Base-by-base conservation (phyloP, 805 yeast genomes). In the Monosporozyma aquatica region DNA sequence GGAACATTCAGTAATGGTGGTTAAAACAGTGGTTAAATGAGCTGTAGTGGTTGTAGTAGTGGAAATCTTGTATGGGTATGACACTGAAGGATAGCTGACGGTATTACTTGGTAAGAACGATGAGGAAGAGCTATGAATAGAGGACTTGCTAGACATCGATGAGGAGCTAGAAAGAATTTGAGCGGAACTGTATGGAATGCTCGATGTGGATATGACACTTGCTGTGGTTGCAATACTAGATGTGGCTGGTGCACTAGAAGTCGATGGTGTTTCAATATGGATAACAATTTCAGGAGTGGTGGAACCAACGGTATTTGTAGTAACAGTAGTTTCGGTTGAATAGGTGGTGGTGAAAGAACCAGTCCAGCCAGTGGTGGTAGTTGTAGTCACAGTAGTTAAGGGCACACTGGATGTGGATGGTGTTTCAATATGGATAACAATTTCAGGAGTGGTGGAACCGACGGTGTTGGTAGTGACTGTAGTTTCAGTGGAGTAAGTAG, bases 231-330 rank as follows among this genome's bases (percentile, higher is more conserved):
- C 15, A 2, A 20, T 18, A 18, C 32, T 15, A 6, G 35, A 14
- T 13, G 38, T 32, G 6, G 33, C 6, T 28, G 37, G 21, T 13
- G 9, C 23, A 17, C 21, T 22, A 15, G 41, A 29, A 13, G 34
- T 15, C n/a, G 33, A 23, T 26, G 52, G 47, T 2, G 53, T 47
- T 26, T 48, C 49, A 14, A 49, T 49, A 33, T 45, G 43, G 40
- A 41, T 43, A 23, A 49, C 40, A 6, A 47, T 42, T 34, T 47
- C 52, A 15, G 47, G 40, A 14, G 51, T 50, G 13, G 41, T 38
- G 18, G 29, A 25, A 13, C 33, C 30, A 11, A 29, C 33, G n/a
- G 39, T 23, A 21, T 40, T 37, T 2, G 41, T 30, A 4, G 41
- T 36, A 13, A 22, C 25, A 7, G 47, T 36, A 3, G 40, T 42